phyloP scores from a whole-genome alignment of 75 land plant genomes.

The Cupressus sempervirens region DNA sequence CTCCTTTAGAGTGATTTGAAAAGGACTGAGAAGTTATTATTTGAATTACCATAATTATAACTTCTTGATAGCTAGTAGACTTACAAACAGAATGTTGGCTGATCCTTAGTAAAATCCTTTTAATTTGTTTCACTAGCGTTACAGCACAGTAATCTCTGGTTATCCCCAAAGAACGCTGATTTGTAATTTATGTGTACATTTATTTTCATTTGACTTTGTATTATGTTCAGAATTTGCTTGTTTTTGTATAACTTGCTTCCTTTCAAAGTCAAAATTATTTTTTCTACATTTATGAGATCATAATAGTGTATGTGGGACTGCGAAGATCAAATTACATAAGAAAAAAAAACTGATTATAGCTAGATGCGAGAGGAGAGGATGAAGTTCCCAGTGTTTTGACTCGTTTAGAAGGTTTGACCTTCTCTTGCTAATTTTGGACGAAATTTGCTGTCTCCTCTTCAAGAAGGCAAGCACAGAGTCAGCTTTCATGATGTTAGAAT shows the following conservation, averaged over 20 bases:
- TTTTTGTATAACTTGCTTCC: not conserved
- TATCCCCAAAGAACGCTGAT: not conserved
- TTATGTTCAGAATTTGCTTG: no score
- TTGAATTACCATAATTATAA: not conserved
- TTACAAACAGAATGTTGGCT: not conserved
- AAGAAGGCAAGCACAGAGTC: not conserved
- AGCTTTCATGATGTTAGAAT: not conserved
- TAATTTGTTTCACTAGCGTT: not conserved
- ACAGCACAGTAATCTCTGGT: not conserved
- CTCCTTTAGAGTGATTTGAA: not conserved
- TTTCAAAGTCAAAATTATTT: no score
- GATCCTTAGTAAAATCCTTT: not conserved
- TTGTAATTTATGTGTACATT: not conserved
- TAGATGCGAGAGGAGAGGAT: not conserved
- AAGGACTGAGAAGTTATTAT: not conserved
- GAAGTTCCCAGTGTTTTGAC: not conserved
- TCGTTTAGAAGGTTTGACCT: not conserved
- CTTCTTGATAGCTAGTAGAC: not conserved
- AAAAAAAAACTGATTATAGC: not conserved
- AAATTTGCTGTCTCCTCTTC: not conserved
- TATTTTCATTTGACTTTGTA: not conserved
- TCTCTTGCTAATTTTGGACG: not conserved
- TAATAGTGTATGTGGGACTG: not conserved
- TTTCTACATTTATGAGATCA: no score
- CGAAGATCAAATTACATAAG: not conserved